Conservation (phyloP, 148 eudicot species). For the Hydrangea macrophylla region DNA sequence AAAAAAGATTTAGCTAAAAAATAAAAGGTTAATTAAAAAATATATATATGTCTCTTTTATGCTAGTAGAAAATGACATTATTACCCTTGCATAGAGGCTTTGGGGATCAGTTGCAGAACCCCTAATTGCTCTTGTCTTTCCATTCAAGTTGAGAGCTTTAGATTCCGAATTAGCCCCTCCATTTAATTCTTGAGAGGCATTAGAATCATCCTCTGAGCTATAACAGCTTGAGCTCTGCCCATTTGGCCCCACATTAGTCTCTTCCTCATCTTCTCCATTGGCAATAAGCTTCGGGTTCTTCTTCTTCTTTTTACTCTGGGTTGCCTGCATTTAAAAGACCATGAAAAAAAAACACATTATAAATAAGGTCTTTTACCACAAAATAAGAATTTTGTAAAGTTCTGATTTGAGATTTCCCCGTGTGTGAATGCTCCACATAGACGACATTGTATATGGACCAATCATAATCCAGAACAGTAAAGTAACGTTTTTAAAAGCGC, state of each 20-base stretch:
- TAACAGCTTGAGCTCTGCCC: constrained; percentile 11
- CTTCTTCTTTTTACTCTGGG: constrained; percentile 19
- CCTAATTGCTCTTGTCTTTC: constrained; percentile 50
- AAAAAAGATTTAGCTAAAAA: too few species aligned
- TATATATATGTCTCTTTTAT: background rate
- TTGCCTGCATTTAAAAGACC: constrained; percentile 7
- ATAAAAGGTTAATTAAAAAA: background rate
- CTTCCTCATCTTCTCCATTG: constrained; percentile 12
- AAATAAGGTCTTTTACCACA: too few species aligned
- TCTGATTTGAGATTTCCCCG: too few species aligned
- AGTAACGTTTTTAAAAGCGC: too few species aligned
- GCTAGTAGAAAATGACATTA: too few species aligned
- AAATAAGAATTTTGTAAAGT: too few species aligned
- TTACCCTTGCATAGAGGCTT: constrained; percentile 66
- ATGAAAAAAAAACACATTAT: background rate
- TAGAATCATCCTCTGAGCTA: constrained; percentile 23
- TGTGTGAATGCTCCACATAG: too few species aligned
- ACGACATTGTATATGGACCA: too few species aligned
- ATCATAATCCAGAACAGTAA: too few species aligned
- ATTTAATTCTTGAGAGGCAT: constrained; percentile 13
- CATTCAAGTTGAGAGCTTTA: constrained; percentile 23
- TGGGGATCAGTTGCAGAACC: constrained; percentile 63
- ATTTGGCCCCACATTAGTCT: constrained; percentile 7
- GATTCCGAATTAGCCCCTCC: constrained; percentile 16
- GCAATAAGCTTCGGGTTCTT: constrained; percentile 19